Percentiles rank a stretch among this genome's conserved stretches.
Conservation (phyloP, 306 rosid genomes). For the Casuarina glauca region DNA sequence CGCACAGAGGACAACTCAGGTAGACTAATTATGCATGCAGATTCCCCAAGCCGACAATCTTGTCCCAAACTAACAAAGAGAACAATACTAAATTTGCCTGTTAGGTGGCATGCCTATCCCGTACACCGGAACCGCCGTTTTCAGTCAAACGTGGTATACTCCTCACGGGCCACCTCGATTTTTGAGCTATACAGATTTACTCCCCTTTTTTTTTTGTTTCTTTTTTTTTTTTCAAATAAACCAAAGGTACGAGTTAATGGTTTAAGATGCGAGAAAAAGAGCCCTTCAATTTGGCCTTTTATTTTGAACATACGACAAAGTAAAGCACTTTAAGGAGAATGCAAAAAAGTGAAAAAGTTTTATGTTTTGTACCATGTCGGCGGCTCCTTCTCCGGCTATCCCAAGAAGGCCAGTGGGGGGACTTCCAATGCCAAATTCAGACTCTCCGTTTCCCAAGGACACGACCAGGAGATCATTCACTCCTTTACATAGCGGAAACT, state of each 20-base stretch:
- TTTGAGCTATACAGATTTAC: not conserved
- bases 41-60: slow-evolving; percentile 22
- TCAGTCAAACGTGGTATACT: too few relatives aligned
- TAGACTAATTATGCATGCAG: not conserved
- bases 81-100: not conserved
- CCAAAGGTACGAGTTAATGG: too few relatives aligned
- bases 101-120: slow-evolving; percentile 30
- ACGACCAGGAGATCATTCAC: slow-evolving; percentile 75
- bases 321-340: too few relatives aligned
- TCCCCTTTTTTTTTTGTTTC: not conserved
- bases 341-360: not conserved
- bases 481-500: slow-evolving; percentile 79
- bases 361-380: slow-evolving; percentile 65
- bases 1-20: not conserved
- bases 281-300: too few relatives aligned
- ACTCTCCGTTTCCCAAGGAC: slow-evolving; percentile 89
- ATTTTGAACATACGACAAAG: not conserved
- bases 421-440: slow-evolving; percentile 46
- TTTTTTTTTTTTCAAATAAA: not conserved
- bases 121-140: slow-evolving; percentile 37
- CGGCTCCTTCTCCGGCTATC: slow-evolving; percentile 88
- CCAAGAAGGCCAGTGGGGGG: slow-evolving; percentile 48
- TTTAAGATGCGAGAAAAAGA: too few relatives aligned
- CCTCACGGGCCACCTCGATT: too few relatives aligned
- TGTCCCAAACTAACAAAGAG: not conserved